These are phyloP conservation scores for Metschnikowia koreensis DNA, from an alignment of 805 yeast genomes.

Conservation along the genomic window DNA sequence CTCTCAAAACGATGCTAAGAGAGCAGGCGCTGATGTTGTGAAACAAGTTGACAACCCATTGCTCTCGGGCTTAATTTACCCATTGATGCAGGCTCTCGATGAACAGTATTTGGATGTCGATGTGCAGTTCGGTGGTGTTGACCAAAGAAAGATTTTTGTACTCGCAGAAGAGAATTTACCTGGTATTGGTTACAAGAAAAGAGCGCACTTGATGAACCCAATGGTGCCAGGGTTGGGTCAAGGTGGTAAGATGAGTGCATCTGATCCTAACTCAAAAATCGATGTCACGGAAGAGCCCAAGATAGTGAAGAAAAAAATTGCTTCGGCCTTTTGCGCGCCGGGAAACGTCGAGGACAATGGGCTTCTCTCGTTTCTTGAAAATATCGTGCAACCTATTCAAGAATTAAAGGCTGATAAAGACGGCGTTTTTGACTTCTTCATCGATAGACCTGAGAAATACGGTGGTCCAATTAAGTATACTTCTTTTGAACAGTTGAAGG, in stretches of 20 bases:
- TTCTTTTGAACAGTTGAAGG: conserved; percentile 64
- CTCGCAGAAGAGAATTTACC: conserved; percentile 94
- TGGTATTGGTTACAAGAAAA: conserved; percentile 85
- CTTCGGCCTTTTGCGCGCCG: conserved; percentile 92
- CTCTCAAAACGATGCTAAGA: conserved; percentile 92
- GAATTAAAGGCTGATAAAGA: conserved; percentile 61
- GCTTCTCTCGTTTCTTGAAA: conserved; percentile 77
- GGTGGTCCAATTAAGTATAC: conserved; percentile 86
- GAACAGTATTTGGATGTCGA: conserved; percentile 87
- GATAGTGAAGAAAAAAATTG: conserved; percentile 83
- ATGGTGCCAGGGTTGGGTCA: conserved; percentile 98
- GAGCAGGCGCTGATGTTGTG: conserved; percentile 99
- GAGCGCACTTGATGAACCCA: conserved; percentile 98
- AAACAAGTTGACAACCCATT: conserved; percentile 95
- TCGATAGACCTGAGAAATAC: conserved; percentile 93
- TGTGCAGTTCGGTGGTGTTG: conserved; percentile 98
- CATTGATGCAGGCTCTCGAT: conserved; percentile 98
- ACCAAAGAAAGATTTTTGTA: conserved; percentile 96
- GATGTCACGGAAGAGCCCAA: conserved; percentile 90
- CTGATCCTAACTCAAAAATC: conserved; percentile 97
- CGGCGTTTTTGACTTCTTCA: conserved; percentile 60
- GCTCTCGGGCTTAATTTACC: conserved; percentile 90
- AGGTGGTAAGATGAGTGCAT: conserved; percentile 98
- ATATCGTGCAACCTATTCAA: conserved; percentile 81
- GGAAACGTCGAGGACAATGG: conserved; percentile 91